Evolutionary conservation across 192 early-diverging fungal species (phyloP).

Genomic region (Podochytrium sp.): DNA sequence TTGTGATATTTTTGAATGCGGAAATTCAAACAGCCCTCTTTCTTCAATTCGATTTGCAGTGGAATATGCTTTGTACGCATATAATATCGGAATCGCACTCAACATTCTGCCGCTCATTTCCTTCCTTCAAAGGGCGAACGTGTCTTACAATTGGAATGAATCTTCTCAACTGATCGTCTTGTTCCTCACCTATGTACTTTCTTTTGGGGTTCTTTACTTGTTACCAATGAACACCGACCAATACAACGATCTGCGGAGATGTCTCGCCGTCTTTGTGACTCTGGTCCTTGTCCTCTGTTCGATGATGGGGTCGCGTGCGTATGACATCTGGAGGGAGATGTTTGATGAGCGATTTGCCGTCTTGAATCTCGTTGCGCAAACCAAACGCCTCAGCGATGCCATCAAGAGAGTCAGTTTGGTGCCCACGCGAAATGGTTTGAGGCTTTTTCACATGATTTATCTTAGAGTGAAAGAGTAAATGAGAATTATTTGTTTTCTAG

Average conservation of each 20-base stretch:
- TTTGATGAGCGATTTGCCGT: no score
- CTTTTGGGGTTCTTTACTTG: background rate
- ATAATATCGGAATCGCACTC: background rate
- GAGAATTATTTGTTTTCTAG: no score
- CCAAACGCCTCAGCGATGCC: no score
- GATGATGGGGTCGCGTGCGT: background rate
- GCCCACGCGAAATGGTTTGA: no score
- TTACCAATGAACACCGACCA: conserved; percentile 7
- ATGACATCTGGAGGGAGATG: background rate
- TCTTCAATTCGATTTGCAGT: background rate
- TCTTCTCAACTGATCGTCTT: background rate
- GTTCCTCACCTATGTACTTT: background rate
- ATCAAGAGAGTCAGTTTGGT: no score
- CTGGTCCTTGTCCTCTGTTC: background rate
- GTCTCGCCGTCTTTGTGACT: background rate
- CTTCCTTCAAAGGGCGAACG: background rate
- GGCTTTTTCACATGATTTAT: no score
- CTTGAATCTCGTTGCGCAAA: no score
- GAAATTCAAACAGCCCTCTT: background rate
- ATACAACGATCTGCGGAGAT: conserved; percentile 1
- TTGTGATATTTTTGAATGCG: background rate
- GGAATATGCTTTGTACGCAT: background rate
- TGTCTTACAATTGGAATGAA: background rate
- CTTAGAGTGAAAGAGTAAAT: no score
- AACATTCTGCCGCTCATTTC: background rate